Conservation (phyloP, 1,284 basidiomycete genomes). For the Ustilago trichophora region DNA sequence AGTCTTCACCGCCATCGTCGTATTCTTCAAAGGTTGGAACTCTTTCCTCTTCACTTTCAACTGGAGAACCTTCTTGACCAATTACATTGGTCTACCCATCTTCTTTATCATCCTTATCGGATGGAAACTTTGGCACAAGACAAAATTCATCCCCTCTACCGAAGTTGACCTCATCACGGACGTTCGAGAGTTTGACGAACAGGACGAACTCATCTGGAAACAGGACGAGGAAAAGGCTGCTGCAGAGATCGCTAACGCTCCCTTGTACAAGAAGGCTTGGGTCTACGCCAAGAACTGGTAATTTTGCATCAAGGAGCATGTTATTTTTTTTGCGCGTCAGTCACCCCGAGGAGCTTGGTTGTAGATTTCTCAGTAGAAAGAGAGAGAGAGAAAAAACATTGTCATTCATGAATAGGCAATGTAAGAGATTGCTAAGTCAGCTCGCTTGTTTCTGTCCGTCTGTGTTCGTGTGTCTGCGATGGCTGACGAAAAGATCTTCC, state of each 20-base stretch:
- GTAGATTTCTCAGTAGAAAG: too few relatives aligned
- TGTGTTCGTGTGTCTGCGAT: too few relatives aligned
- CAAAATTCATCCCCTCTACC: constrained; percentile 32
- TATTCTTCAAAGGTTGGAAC: constrained; percentile 72
- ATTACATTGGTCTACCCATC: constrained; percentile 59
- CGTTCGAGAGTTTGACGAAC: constrained; percentile 45
- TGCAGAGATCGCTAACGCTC: constrained; percentile 7
- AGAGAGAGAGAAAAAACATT: too few relatives aligned
- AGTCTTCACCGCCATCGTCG: constrained; percentile 73
- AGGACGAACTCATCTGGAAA: constrained; percentile 37
- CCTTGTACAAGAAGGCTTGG: constrained; percentile 33
- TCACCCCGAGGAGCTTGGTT: too few relatives aligned
- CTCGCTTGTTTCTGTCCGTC: too few relatives aligned
- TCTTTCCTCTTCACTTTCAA: constrained; percentile 78
- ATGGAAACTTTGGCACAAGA: constrained; percentile 53
- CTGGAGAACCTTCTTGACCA: constrained; percentile 73
- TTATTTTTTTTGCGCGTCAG: too few relatives aligned
- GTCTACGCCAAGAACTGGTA: constrained; percentile 50
- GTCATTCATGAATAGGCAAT: too few relatives aligned
- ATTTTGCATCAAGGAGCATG: neutral
- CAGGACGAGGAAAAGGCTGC: constrained; percentile 38
- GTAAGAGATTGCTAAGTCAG: too few relatives aligned
- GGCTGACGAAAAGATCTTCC: too few relatives aligned
- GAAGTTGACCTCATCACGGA: constrained; percentile 59
- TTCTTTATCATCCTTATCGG: constrained; percentile 53